These are phyloP conservation scores for Cryptococcus deneoformans DNA, from an alignment of 1,284 basidiomycete genomes.

Conservation along the genomic window DNA sequence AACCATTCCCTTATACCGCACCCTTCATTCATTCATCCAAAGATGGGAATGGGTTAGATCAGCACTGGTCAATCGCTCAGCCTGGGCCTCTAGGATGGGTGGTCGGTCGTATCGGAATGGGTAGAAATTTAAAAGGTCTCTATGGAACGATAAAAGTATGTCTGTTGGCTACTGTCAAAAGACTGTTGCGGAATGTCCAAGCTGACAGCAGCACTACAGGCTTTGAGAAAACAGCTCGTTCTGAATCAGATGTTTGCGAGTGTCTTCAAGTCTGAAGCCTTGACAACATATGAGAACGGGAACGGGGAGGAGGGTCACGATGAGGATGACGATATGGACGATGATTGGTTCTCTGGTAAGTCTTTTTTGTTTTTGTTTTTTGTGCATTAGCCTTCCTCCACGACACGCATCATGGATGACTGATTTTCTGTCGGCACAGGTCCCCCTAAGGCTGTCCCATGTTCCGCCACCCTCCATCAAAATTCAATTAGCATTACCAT, in stretches of 20 bases:
- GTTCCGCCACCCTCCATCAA: not conserved
- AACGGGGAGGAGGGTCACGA: not conserved
- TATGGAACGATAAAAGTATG: not conserved
- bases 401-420: too few species aligned
- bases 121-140: not conserved
- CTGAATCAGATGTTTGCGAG: constrained; percentile 28
- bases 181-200: not conserved
- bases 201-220: constrained; percentile 1
- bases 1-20: constrained; percentile 27
- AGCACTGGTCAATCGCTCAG: constrained; percentile 35
- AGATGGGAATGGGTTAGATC: constrained; percentile 11
- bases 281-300: not conserved
- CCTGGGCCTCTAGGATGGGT: constrained; percentile 39
- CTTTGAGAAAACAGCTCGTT: constrained; percentile 26
- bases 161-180: not conserved
- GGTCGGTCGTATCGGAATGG: constrained; percentile 25
- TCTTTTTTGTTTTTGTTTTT: too few species aligned
- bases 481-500: not conserved
- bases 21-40: constrained; percentile 23
- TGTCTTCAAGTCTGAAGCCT: constrained; percentile 12
- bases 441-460: constrained; percentile 1
- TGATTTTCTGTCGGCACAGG: not conserved
- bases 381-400: too few species aligned
- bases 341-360: constrained; percentile 1
- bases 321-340: constrained; percentile 1